phyloP scores from a whole-genome alignment of 208 protist genomes.

The Leptomonas pyrrhocoris region DNA sequence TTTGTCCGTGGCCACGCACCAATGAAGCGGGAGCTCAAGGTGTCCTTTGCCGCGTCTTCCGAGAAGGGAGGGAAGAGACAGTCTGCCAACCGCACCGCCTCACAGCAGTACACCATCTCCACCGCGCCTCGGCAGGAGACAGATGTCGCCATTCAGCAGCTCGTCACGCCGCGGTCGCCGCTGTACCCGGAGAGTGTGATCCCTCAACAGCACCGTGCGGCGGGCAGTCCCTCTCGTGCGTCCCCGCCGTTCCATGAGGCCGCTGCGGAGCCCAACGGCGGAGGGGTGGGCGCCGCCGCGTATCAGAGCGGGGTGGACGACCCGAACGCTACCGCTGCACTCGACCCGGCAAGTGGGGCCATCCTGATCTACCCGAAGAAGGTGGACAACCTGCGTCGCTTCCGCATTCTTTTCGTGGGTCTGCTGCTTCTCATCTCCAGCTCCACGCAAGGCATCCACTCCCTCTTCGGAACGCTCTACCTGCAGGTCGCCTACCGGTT shows the following conservation, averaged over 20 bases:
- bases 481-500: conserved; percentile 38
- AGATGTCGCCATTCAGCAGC: background rate
- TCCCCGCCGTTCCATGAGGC: background rate
- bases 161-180: conserved; percentile 12
- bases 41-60: conserved; percentile 4
- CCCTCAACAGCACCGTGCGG: background rate
- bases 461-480: conserved; percentile 41
- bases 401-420: conserved; percentile 43
- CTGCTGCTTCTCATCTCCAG: conserved; percentile 36
- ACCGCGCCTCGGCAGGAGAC: background rate
- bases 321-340: background rate
- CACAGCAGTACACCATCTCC: conserved; percentile 14
- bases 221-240: background rate
- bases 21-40: conserved; percentile 2
- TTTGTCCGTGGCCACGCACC: too few relatives aligned
- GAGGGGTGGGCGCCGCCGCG: background rate
- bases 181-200: conserved; percentile 20
- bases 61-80: background rate
- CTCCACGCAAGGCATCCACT: conserved; percentile 33
- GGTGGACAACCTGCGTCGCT: conserved; percentile 44
- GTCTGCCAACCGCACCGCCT: conserved; percentile 1
- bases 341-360: conserved; percentile 3
- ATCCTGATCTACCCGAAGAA: conserved; percentile 37
- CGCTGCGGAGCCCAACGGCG: background rate
- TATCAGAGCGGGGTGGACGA: background rate